These are phyloP conservation scores for Aspergillus conjunctus DNA, from an alignment of 495 filamentous ascomycete species.

Conservation along the genomic window DNA sequence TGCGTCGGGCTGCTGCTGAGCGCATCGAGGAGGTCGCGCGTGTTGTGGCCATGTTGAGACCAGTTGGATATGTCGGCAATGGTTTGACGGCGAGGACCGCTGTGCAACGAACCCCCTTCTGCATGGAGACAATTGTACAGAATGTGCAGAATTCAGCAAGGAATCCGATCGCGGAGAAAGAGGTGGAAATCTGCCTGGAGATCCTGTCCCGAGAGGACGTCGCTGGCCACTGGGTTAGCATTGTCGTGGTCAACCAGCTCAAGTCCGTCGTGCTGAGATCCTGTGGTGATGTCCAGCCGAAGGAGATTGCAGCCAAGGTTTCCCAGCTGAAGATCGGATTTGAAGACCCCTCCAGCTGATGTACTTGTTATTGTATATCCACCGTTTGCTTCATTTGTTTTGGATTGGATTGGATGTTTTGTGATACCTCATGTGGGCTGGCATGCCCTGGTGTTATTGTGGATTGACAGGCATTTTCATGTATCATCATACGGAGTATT, in stretches of 20 bases:
- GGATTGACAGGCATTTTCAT: conserved; percentile 21
- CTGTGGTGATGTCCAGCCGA: conserved; percentile 42
- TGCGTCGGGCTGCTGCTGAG: conserved; percentile 42
- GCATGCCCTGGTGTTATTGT: conserved; percentile 33
- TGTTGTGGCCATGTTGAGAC: conserved; percentile 43
- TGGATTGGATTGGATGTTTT: conserved; percentile 15
- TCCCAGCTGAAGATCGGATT: conserved; percentile 37
- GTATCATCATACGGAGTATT: conserved; percentile 26
- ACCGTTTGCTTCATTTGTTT: conserved; percentile 22
- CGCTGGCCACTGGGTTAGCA: conserved; percentile 47
- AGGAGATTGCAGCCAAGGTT: conserved; percentile 42
- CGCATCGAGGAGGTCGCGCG: conserved; percentile 47
- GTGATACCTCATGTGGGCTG: conserved; percentile 32
- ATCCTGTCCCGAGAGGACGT: conserved; percentile 44
- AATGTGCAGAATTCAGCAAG: conserved; percentile 46
- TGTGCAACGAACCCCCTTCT: conserved; percentile 45
- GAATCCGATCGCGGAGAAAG: conserved; percentile 42
- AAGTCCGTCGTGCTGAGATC: conserved; percentile 50
- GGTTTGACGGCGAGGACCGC: conserved; percentile 37
- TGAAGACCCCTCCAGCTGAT: conserved; percentile 24
- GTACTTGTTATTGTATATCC: conserved; percentile 5
- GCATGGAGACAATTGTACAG: conserved; percentile 40
- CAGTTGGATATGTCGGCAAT: conserved; percentile 38
- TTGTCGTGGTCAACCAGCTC: conserved; percentile 46
- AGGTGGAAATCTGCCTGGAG: conserved; percentile 47